phyloP scores from a whole-genome alignment of 1,139 yeast species.

The Chernovozyma aurita region DNA sequence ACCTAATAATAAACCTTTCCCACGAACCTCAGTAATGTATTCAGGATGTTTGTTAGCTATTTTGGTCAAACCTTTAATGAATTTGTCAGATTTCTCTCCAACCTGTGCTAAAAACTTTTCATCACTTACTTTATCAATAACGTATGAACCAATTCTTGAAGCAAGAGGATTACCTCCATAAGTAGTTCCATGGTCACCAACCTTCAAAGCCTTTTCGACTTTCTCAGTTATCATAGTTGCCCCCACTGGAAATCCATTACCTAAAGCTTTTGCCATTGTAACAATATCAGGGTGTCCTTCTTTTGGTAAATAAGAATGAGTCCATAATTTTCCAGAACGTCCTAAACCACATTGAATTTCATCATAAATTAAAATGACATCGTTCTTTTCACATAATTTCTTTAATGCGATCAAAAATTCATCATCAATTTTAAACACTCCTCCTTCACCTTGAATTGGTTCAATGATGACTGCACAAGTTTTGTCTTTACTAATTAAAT shows the following conservation, averaged over 20 bases:
- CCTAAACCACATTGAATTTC: conserved; percentile 98
- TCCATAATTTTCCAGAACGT: conserved; percentile 91
- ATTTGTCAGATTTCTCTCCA: conserved; percentile 49
- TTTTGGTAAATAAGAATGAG: conserved; percentile 67
- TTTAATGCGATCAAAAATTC: conserved; percentile 67
- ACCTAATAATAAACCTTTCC: conserved; percentile 85
- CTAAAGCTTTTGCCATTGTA: conserved; percentile 93
- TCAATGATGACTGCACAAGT: conserved; percentile 93
- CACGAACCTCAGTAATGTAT: conserved; percentile 66
- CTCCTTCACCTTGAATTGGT: conserved; percentile 98
- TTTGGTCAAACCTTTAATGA: conserved; percentile 45
- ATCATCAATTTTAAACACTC: conserved; percentile 62
- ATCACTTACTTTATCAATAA: conserved; percentile 62
- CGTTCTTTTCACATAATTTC: conserved; percentile 61
- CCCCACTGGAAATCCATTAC: conserved; percentile 97
- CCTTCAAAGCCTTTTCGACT: conserved; percentile 66
- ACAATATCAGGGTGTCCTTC: conserved; percentile 91
- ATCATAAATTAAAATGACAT: conserved; percentile 80
- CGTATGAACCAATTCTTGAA: conserved; percentile 73
- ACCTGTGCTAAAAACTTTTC: conserved; percentile 60
- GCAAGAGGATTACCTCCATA: conserved; percentile 97
- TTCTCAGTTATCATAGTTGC: conserved; percentile 85
- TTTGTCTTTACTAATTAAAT: conserved; percentile 54
- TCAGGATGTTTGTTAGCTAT: conserved; percentile 56
- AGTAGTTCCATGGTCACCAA: conserved; percentile 97